phyloP scores from a whole-genome alignment of 257 asterid species.

The Cinchona pubescens region DNA sequence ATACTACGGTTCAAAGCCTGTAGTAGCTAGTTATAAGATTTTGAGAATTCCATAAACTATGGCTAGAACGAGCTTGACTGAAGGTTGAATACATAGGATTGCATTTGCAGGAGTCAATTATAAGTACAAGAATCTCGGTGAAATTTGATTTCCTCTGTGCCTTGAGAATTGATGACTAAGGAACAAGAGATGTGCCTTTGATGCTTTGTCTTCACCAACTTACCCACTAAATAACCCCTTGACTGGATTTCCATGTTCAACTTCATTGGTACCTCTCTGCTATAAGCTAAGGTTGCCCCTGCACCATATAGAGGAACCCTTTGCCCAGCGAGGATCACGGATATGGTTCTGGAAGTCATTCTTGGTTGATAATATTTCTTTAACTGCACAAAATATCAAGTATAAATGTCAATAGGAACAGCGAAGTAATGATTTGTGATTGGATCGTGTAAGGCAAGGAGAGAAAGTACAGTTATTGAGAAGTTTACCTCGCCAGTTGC shows the following conservation, averaged over 20 bases:
- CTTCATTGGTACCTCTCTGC: constrained; percentile 42
- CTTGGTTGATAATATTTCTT: constrained; percentile 54
- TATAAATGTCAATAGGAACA: background rate
- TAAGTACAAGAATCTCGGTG: constrained; percentile 43
- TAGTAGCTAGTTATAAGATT: background rate
- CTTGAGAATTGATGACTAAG: constrained; percentile 31
- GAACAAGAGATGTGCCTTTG: constrained; percentile 43
- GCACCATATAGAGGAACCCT: constrained; percentile 67
- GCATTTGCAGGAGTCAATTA: constrained; percentile 10
- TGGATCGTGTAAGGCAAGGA: background rate
- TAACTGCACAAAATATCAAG: constrained; percentile 32
- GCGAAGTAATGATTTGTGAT: too few relatives aligned
- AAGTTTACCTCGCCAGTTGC: constrained; percentile 66
- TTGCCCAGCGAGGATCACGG: constrained; percentile 45
- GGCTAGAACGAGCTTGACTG: background rate
- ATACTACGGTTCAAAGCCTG: background rate
- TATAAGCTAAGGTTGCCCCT: constrained; percentile 32
- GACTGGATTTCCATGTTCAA: constrained; percentile 46
- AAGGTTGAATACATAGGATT: background rate
- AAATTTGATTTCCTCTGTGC: constrained; percentile 30
- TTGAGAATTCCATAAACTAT: background rate
- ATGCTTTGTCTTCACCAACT: constrained; percentile 53
- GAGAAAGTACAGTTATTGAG: background rate
- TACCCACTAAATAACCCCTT: constrained; percentile 46
- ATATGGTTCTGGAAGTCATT: constrained; percentile 32